A percentile compares a stretch with the other conserved stretches of the same genome.
Evolutionary conservation across 208 protist species (phyloP).

Genomic region (Tritrichomonas musculus): DNA sequence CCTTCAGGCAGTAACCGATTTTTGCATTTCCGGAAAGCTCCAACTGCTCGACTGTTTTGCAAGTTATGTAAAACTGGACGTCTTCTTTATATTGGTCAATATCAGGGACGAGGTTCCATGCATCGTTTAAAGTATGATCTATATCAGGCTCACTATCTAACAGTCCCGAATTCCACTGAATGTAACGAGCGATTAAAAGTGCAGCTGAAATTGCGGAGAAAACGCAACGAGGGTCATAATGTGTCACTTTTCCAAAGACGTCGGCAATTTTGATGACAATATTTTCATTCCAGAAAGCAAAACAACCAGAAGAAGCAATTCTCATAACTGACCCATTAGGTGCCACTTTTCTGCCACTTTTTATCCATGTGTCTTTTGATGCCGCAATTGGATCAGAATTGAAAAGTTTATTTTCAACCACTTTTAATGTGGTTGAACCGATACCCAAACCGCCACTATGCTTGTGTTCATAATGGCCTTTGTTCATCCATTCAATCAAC

Average conservation of each 20-base stretch:
- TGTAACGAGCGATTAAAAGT: background rate
- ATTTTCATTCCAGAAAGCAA: background rate
- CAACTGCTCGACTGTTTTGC: background rate
- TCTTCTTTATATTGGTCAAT: background rate
- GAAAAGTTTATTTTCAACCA: background rate
- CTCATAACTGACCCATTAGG: background rate
- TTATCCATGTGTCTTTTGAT: background rate
- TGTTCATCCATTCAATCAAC: background rate
- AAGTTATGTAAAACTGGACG: background rate
- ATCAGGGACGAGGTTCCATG: background rate
- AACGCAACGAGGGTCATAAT: background rate
- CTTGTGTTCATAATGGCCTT: background rate
- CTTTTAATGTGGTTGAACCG: background rate
- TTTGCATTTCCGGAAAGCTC: background rate
- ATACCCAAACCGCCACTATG: background rate
- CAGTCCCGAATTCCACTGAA: background rate
- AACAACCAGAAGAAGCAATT: background rate
- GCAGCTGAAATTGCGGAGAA: background rate
- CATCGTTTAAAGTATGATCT: background rate
- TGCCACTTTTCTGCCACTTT: background rate
- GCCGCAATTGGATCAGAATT: background rate
- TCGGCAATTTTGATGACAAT: background rate
- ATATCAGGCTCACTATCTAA: background rate
- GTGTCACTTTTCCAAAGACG: background rate
- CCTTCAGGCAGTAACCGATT: background rate